Percentiles rank a stretch among this genome's conserved stretches.
Conservation (phyloP, 2,329 filamentous ascomycete genomes). For the Neocatenulostroma microsporum region DNA sequence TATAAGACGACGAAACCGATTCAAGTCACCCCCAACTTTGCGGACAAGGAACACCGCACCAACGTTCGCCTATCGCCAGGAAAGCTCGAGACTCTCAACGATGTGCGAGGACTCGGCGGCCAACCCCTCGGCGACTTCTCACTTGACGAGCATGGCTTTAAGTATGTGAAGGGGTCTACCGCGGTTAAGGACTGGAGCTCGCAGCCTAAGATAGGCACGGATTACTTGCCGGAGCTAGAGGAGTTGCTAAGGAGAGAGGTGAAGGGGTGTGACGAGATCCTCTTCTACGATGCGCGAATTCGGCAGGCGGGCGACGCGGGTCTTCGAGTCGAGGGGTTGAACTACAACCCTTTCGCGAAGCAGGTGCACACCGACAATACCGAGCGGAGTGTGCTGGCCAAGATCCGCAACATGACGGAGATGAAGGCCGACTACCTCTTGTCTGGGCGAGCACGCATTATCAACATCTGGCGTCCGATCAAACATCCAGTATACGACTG, state of each 20-base stretch:
- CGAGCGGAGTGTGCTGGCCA: conserved; percentile 19
- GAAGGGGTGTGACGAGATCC: conserved; percentile 21
- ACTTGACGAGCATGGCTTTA: conserved; percentile 20
- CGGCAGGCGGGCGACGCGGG: conserved; percentile 18
- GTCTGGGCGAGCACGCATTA: conserved; percentile 15
- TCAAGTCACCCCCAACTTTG: conserved; percentile 22
- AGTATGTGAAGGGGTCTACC: conserved; percentile 16
- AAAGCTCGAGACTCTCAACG: conserved; percentile 14
- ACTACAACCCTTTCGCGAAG: conserved; percentile 24
- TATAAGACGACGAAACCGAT: conserved; percentile 21
- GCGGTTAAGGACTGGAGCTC: conserved; percentile 14
- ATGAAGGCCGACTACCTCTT: conserved; percentile 22
- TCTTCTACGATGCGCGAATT: conserved; percentile 21
- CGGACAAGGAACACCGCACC: conserved; percentile 17
- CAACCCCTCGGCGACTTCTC: conserved; percentile 11
- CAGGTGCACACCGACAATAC: conserved; percentile 27
- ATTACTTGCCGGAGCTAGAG: conserved; percentile 16
- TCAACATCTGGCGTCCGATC: conserved; percentile 20
- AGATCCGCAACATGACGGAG: conserved; percentile 19
- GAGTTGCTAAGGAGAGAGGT: conserved; percentile 17
- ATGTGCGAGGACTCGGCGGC: conserved; percentile 13
- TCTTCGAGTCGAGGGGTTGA: conserved; percentile 16
- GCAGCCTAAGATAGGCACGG: conserved; percentile 13
- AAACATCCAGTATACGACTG: conserved; percentile 20
- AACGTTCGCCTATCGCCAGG: conserved; percentile 18